Conservation (phyloP, 129 eudicot genomes). For the Flaveria trinervia region DNA sequence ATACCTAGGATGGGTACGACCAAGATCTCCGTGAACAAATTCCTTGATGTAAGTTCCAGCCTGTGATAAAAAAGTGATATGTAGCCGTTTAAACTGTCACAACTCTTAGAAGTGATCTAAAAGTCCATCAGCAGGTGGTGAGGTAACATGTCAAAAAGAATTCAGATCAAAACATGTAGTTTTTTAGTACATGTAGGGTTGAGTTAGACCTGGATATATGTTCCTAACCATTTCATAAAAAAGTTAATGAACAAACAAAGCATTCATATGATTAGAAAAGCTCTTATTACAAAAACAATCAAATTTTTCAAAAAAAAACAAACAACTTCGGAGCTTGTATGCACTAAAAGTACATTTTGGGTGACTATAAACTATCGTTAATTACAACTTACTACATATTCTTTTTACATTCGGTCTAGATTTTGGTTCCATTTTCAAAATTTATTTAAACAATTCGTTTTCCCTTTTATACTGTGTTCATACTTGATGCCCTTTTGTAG, state of each 20-base stretch:
- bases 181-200: not conserved
- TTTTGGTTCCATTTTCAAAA: slow-evolving; percentile 7
- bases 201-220: not conserved
- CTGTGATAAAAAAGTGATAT: slow-evolving; percentile 38
- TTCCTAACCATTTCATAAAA: not conserved
- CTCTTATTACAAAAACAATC: not conserved
- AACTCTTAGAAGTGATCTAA: not conserved
- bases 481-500: not conserved
- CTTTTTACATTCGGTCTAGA: not conserved
- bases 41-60: slow-evolving; percentile 99
- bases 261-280: not conserved
- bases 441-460: not conserved
- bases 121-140: not conserved
- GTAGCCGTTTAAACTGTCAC: slow-evolving; percentile 11
- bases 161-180: not conserved
- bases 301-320: not conserved
- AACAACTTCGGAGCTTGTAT: not conserved
- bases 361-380: not conserved
- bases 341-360: not conserved
- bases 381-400: slow-evolving; percentile 11
- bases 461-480: not conserved
- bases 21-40: slow-evolving; percentile 99
- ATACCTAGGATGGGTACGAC: slow-evolving; percentile 98
- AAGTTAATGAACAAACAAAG: not conserved
- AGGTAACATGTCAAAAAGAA: not conserved